A percentile compares a stretch with the other conserved stretches of the same genome.
Evolutionary conservation across 164 flowering plant genomes (phyloP).

Genomic region (Magnolia kwangsiensis): DNA sequence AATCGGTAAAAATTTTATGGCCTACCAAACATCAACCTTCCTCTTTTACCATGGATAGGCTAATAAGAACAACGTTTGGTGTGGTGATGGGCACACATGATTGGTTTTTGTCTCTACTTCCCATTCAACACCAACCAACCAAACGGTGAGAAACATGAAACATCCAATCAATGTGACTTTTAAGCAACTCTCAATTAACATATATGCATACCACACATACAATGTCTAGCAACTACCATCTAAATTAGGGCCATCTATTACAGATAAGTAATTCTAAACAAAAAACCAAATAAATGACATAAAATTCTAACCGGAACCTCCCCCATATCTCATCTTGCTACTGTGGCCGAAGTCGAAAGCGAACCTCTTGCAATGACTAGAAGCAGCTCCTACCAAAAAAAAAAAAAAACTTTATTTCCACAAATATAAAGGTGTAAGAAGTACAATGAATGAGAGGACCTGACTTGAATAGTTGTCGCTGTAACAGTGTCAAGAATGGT

Average conservation of each 20-base stretch:
- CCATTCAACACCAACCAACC: neutral
- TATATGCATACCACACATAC: neutral
- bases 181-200: neutral
- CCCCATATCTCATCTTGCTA: conserved; percentile 63
- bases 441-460: no score
- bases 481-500: conserved; percentile 86
- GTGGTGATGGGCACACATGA: no score
- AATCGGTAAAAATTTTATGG: no score
- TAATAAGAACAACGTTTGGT: no score
- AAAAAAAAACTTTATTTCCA: no score
- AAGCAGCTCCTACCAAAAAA: conserved; percentile 35
- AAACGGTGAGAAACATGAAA: no score
- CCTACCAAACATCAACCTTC: no score
- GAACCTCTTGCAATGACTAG: conserved; percentile 22
- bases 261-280: neutral
- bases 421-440: no score
- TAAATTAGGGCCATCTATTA: neutral
- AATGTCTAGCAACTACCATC: neutral
- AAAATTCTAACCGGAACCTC: conserved; percentile 71
- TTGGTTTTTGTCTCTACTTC: no score
- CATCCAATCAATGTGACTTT: neutral
- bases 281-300: neutral
- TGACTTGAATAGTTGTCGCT: conserved; percentile 92
- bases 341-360: conserved; percentile 3
- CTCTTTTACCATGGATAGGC: no score